phyloP scores from a whole-genome alignment of 1,284 basidiomycete genomes.

The Rhodotorula sp. region DNA sequence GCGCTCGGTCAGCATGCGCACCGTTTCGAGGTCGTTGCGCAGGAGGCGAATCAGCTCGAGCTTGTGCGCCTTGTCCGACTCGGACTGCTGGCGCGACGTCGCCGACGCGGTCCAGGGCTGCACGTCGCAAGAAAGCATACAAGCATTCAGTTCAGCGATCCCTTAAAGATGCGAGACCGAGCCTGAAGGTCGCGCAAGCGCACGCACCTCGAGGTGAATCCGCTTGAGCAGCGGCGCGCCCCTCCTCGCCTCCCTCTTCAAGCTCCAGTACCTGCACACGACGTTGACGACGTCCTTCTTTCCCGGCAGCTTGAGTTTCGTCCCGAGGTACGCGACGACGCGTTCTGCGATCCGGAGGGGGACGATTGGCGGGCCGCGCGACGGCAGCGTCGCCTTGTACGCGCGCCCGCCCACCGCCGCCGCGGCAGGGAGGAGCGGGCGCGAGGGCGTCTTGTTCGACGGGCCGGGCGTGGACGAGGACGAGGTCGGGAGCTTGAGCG shows the following conservation, averaged over 20 bases:
- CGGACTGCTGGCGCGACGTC: conserved; percentile 66
- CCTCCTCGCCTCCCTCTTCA: conserved; percentile 88
- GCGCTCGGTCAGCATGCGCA: conserved; percentile 70
- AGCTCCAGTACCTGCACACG: conserved; percentile 91
- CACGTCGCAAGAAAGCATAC: neutral
- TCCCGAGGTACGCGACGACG: conserved; percentile 70
- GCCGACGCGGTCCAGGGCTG: conserved; percentile 87
- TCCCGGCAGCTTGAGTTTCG: conserved; percentile 71
- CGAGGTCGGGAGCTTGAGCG: conserved; percentile 8
- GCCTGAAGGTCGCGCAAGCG: neutral
- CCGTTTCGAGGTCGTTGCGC: conserved; percentile 72
- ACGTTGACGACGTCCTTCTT: conserved; percentile 74
- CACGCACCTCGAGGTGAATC: conserved; percentile 75
- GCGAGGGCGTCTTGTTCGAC: neutral
- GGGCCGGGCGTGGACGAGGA: no score
- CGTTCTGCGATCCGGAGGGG: conserved; percentile 61
- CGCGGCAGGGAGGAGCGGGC: neutral
- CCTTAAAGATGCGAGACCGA: neutral
- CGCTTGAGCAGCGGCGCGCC: conserved; percentile 93
- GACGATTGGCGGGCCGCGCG: conserved; percentile 55
- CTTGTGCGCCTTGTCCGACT: conserved; percentile 80
- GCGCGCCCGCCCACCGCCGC: conserved; percentile 6
- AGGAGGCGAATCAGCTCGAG: conserved; percentile 71
- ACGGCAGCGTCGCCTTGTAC: conserved; percentile 12
- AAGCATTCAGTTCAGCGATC: neutral